These are phyloP conservation scores for Nitzschia sp. DNA, from an alignment of 108 stramenopile genomes.

Conservation along the genomic window DNA sequence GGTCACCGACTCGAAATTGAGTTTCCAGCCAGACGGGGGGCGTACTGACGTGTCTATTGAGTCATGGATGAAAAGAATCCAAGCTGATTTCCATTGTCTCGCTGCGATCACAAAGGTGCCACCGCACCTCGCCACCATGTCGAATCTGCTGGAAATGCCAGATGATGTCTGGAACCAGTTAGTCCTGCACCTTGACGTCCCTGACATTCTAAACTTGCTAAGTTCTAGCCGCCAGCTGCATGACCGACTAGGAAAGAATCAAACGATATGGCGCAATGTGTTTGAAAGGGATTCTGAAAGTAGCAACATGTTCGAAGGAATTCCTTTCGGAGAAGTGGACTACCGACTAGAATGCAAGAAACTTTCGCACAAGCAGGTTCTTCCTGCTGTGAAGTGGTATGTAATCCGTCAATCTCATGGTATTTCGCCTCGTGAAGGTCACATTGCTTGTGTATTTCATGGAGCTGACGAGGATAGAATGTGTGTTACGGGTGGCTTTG, in stretches of 20 bases:
- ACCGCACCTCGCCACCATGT: not conserved
- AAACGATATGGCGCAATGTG: conserved; percentile 41
- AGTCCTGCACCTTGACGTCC: conserved; percentile 24
- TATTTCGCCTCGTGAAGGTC: conserved; percentile 49
- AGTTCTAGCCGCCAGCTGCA: conserved; percentile 29
- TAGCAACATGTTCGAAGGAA: not conserved
- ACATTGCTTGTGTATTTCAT: conserved; percentile 39
- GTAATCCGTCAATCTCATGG: conserved; percentile 2
- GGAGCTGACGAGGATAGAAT: conserved; percentile 12
- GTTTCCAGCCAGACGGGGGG: too few species aligned
- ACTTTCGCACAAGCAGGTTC: conserved; percentile 19
- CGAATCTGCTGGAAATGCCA: conserved; percentile 28
- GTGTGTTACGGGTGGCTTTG: conserved; percentile 55
- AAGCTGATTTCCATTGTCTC: too few species aligned
- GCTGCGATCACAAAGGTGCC: too few species aligned
- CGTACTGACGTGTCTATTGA: too few species aligned
- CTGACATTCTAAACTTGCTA: conserved; percentile 43
- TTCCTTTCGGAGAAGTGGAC: not conserved
- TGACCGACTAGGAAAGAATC: conserved; percentile 24
- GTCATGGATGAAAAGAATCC: too few species aligned
- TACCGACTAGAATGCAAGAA: conserved; percentile 21
- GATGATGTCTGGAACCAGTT: conserved; percentile 38
- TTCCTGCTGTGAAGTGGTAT: conserved; percentile 41
- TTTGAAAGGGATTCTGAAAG: conserved; percentile 7
- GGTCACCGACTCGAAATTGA: too few species aligned